Conservation (phyloP, 2,329 filamentous ascomycete genomes). For the Fusarium fujikuroi region DNA sequence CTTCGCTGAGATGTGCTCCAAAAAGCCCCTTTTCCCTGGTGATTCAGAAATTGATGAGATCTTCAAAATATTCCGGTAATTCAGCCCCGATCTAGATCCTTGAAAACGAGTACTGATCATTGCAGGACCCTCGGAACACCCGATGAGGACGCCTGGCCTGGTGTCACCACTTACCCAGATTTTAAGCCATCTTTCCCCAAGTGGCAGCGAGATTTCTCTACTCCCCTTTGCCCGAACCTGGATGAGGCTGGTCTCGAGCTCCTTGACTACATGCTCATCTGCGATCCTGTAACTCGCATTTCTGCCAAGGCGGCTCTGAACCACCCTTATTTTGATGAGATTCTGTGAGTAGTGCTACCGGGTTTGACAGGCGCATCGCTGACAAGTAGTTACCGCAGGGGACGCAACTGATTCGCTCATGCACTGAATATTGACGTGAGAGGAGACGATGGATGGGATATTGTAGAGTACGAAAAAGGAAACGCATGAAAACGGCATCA, state of each 20-base stretch:
- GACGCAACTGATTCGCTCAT: neutral
- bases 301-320: slow-evolving; percentile 88
- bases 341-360: neutral
- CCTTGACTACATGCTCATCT: slow-evolving; percentile 78
- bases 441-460: neutral
- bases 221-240: slow-evolving; percentile 75
- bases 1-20: slow-evolving; percentile 95
- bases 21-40: slow-evolving; percentile 90
- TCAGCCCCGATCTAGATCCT: neutral
- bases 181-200: slow-evolving; percentile 94
- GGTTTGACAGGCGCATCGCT: rapidly evolving
- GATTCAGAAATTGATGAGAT: slow-evolving; percentile 73
- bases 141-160: slow-evolving; percentile 84
- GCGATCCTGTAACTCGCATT: slow-evolving; percentile 86
- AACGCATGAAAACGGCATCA: neutral
- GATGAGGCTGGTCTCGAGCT: slow-evolving; percentile 79
- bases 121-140: slow-evolving; percentile 82
- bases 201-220: slow-evolving; percentile 78
- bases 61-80: slow-evolving; percentile 75
- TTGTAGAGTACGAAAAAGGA: neutral
- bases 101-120: neutral
- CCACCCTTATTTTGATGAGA: slow-evolving; percentile 80
- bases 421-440: neutral
- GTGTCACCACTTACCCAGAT: slow-evolving; percentile 91
- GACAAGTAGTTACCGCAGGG: neutral